Conservation (phyloP, 2,329 filamentous ascomycete genomes). For the Apiospora marii region DNA sequence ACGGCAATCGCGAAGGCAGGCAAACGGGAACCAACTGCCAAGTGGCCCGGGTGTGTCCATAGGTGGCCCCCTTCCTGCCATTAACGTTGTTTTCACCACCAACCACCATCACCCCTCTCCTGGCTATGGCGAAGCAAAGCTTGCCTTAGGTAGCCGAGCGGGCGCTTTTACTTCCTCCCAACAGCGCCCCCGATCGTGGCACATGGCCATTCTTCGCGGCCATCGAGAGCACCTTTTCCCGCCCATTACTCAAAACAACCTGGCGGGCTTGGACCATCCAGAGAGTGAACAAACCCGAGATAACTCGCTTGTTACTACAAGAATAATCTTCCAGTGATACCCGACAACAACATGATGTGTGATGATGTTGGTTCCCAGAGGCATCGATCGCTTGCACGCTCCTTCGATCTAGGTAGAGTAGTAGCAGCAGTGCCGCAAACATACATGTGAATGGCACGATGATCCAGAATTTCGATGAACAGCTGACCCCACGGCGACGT, state of each 20-base stretch:
- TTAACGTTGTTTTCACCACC: background rate
- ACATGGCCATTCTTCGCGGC: background rate
- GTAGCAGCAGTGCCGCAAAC: background rate
- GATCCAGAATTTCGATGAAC: background rate
- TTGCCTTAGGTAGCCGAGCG: background rate
- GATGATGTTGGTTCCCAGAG: background rate
- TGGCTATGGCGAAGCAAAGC: background rate
- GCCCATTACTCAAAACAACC: background rate
- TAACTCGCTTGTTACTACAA: background rate
- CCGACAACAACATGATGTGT: background rate
- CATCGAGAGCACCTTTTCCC: background rate
- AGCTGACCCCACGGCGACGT: background rate
- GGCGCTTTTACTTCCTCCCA: background rate
- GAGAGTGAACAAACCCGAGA: background rate
- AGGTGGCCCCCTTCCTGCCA: background rate
- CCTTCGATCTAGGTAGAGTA: background rate
- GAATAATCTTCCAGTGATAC: background rate
- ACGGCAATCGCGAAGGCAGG: background rate
- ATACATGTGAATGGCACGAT: background rate
- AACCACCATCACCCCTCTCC: background rate
- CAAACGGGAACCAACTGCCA: background rate
- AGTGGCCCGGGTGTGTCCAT: background rate
- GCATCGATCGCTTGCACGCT: background rate
- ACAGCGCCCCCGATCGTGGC: conserved; percentile 7
- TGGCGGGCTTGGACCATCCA: background rate